Conservation (phyloP, 176 grass and related monocot genomes). For the Saccharum spontaneum region DNA sequence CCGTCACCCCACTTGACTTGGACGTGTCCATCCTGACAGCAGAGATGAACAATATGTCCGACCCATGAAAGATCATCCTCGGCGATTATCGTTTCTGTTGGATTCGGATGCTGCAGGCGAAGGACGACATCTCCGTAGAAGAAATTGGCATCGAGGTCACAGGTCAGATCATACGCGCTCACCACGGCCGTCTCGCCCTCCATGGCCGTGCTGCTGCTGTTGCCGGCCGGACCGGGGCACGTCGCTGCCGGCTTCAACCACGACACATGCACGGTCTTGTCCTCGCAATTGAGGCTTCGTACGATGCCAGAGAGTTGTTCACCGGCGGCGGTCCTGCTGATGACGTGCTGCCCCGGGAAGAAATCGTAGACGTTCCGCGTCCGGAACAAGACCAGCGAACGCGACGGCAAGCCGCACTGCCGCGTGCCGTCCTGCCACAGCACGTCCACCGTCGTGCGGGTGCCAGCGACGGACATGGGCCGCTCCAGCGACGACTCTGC, state of each 20-base stretch:
- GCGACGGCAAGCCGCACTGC: neutral
- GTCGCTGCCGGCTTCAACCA: neutral
- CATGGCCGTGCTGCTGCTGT: too few relatives aligned
- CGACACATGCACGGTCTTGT: neutral
- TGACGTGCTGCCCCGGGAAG: neutral
- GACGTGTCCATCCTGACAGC: too few relatives aligned
- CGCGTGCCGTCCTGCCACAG: constrained; percentile 19
- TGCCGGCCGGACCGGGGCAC: too few relatives aligned
- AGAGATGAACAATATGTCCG: too few relatives aligned
- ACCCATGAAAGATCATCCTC: too few relatives aligned
- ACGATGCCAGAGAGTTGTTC: neutral
- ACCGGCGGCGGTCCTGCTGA: neutral
- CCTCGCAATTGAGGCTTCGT: neutral
- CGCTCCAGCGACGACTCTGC: too few relatives aligned
- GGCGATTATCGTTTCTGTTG: too few relatives aligned
- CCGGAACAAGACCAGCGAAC: neutral
- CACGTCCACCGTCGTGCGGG: constrained; percentile 1
- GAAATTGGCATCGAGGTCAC: too few relatives aligned
- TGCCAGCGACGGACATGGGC: neutral
- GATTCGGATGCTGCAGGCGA: too few relatives aligned
- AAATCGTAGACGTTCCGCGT: neutral
- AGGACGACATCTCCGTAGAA: neutral
- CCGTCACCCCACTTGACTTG: too few relatives aligned
- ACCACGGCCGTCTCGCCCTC: neutral
- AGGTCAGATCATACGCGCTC: neutral